A percentile compares a stretch with the other conserved stretches of the same genome.
These are phyloP conservation scores for Immersiporthe knoxdaviesiana DNA, from an alignment of 2,329 filamentous ascomycete species.

Conservation along the genomic window DNA sequence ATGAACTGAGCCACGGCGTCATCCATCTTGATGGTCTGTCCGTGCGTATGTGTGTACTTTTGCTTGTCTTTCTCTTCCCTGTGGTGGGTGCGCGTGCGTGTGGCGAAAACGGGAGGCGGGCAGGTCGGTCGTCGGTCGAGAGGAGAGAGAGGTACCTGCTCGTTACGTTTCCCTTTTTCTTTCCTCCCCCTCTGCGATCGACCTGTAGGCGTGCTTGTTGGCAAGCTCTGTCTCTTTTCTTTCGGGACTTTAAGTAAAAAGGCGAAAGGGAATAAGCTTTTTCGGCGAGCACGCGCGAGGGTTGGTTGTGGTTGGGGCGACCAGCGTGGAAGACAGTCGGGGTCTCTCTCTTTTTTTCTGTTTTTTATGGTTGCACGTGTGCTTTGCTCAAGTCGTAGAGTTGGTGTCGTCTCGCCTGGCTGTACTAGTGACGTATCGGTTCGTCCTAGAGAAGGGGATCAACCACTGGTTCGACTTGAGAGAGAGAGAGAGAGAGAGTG, in stretches of 20 bases:
- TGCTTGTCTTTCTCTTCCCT: neutral
- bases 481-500: neutral
- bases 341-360: neutral
- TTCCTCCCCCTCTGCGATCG: neutral
- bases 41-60: neutral
- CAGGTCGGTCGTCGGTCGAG: neutral
- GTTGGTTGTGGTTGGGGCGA: neutral
- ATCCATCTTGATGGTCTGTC: constrained; percentile 56
- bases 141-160: neutral
- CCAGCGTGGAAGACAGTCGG: neutral
- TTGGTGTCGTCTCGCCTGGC: neutral
- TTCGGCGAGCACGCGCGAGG: neutral
- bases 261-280: neutral
- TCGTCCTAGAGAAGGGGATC: neutral
- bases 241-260: neutral
- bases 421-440: neutral
- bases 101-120: neutral
- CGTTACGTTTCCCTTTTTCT: neutral
- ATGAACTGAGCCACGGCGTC: constrained; percentile 74
- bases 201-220: neutral
- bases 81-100: neutral
- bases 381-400: neutral
- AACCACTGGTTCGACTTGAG: neutral
- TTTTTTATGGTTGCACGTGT: neutral
- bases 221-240: neutral